phyloP scores from a whole-genome alignment of 2,329 filamentous ascomycete species.

The Ascochyta rabiei region DNA sequence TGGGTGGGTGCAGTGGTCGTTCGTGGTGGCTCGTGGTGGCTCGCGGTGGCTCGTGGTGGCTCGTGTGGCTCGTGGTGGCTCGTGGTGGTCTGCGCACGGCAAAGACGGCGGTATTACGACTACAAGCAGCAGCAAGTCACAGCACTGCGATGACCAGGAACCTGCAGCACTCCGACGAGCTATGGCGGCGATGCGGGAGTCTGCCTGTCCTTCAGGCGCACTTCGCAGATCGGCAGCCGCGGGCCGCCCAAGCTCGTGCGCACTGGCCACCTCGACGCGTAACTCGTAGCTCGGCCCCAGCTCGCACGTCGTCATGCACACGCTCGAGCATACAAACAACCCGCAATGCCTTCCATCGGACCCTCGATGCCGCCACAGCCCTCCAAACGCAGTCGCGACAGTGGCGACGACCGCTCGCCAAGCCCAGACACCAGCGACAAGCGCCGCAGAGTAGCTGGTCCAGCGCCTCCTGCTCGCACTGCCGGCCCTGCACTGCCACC shows the following conservation, averaged over 20 bases:
- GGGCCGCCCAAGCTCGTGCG: constrained; percentile 18
- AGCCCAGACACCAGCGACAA: constrained; percentile 55
- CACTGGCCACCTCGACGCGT: background rate
- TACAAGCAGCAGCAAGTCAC: background rate
- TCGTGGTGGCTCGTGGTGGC: background rate
- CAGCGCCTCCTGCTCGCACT: constrained; percentile 57
- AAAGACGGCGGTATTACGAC: background rate
- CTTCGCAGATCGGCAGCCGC: constrained; percentile 20
- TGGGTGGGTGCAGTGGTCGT: background rate
- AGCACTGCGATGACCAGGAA: background rate
- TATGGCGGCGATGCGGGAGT: constrained; percentile 20
- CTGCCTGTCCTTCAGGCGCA: background rate
- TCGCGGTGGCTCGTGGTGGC: background rate
- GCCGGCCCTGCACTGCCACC: constrained; percentile 61
- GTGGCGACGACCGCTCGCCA: constrained; percentile 50
- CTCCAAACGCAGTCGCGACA: constrained; percentile 57
- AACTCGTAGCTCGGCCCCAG: background rate
- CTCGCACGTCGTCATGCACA: background rate
- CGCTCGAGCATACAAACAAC: constrained; percentile 18
- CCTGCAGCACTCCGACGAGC: background rate
- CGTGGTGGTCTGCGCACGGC: background rate
- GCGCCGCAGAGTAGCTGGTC: constrained; percentile 60
- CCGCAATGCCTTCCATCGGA: constrained; percentile 67
- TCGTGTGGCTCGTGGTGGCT: background rate
- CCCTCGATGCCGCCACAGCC: constrained; percentile 73